Conservation (phyloP, 2,329 filamentous ascomycete genomes). For the Stemphylium vesicarium region DNA sequence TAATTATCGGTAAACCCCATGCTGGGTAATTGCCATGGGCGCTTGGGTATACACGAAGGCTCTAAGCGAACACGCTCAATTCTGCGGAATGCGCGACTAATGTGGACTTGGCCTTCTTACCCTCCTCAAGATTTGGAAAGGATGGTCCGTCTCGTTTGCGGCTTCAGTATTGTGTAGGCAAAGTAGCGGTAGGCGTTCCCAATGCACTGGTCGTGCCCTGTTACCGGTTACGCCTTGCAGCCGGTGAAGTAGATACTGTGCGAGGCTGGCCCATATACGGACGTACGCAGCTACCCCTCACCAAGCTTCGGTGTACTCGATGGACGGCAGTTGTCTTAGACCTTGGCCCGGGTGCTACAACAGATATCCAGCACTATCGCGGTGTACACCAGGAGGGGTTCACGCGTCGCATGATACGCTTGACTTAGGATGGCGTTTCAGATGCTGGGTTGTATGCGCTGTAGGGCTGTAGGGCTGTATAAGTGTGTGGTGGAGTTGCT, state of each 20-base stretch:
- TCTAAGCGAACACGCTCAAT: constrained; percentile 14
- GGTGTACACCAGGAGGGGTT: constrained; percentile 23
- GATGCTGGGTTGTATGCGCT: constrained; percentile 21
- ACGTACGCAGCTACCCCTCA: constrained; percentile 9
- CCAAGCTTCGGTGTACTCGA: constrained; percentile 14
- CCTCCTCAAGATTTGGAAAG: constrained; percentile 7
- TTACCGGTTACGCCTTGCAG: constrained; percentile 19
- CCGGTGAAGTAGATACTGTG: constrained; percentile 19
- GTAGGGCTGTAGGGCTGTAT: constrained; percentile 32
- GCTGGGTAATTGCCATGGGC: constrained; percentile 22
- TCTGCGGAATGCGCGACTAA: constrained; percentile 14
- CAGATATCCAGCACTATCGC: constrained; percentile 12
- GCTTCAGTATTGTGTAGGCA: not conserved
- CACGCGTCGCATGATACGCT: constrained; percentile 20
- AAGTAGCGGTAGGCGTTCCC: constrained; percentile 16
- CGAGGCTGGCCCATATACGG: constrained; percentile 12
- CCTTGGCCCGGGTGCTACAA: constrained; percentile 17
- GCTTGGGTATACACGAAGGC: constrained; percentile 23
- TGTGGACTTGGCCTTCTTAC: constrained; percentile 8
- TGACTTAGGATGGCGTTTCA: constrained; percentile 12
- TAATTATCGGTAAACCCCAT: constrained; percentile 22
- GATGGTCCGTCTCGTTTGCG: not conserved
- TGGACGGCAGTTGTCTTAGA: constrained; percentile 22
- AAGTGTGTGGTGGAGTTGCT: constrained; percentile 13
- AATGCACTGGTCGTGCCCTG: constrained; percentile 21